Base-by-base conservation (phyloP, 2,329 filamentous ascomycete genomes). In the Sporothrix curviconia region DNA sequence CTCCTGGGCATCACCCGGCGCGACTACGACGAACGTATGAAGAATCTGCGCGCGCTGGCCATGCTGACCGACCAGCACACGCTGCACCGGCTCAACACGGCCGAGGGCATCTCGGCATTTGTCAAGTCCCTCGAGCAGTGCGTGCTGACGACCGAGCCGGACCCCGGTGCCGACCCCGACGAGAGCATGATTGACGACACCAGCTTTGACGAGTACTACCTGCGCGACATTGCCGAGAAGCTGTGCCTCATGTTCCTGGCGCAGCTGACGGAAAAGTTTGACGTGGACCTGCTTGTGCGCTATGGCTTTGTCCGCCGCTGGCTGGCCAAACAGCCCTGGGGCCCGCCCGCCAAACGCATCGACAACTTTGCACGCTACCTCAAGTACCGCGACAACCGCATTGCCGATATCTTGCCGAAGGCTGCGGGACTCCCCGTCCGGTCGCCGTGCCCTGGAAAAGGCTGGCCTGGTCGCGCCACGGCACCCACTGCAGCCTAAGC, bases 311-410 rank as follows among this genome's bases (percentile, higher is more conserved):
- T 92, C 39, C 83, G 86, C 60, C 83, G 81, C 57, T 92, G 88
- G 88, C 78, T 92, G n/a, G 79, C 76, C 34, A 83, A 81, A 64
- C 89, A 91, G 68, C 80, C 83, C 7, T 91, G 87, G 75, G 87
- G 32, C 9, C 22, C 34, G 22, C 25, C 86, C 19, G 72, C 76
- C 17, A 71, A 70, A 59, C 73, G 77, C 40, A 72, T 71, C n/a
- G 70, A 67, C 15, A 83, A 80, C 63, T 86, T 85, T 64, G 70
- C 69, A 22, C 69, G 74, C 30, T 81, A 83, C 67, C 69, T 78
- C 71, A 64, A 73, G 22, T 68, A 70, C 65, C 75, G 78, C 66
- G 70, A 73, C 65, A 86, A 80, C 68, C 73, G 71, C 61, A 79
- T 79, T 60, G 77, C 72, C 63, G 80, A 77, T 64, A 82, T 78